A percentile compares a stretch with the other conserved stretches of the same genome.
These are phyloP conservation scores for Salicornia ramosissima DNA, from an alignment of 148 eudicot species.

Conservation along the genomic window DNA sequence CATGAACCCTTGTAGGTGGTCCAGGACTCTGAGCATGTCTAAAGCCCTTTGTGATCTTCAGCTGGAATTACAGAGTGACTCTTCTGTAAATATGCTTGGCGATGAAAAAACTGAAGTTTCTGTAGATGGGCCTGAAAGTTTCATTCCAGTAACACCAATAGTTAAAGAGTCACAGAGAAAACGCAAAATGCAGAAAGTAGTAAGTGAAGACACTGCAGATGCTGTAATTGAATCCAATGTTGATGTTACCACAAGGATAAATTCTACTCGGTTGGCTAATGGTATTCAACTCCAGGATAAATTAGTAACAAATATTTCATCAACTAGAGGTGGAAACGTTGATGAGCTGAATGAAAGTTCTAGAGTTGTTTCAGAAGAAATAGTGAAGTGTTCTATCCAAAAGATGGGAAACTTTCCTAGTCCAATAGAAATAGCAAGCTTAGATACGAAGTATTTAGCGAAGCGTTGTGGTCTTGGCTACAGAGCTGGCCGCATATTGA, in stretches of 20 bases:
- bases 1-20: constrained; percentile 27
- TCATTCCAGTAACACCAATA: constrained; percentile 50
- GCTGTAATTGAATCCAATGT: constrained; percentile 11
- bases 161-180: constrained; percentile 48
- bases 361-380: constrained; percentile 18
- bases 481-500: constrained; percentile 64
- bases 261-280: constrained; percentile 6
- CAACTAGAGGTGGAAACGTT: not conserved
- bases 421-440: constrained; percentile 54
- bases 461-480: constrained; percentile 79
- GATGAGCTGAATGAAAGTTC: constrained; percentile 1
- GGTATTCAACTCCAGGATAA: constrained; percentile 16
- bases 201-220: constrained; percentile 17
- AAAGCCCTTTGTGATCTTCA: constrained; percentile 40
- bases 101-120: constrained; percentile 18
- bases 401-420: constrained; percentile 64
- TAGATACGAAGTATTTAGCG: constrained; percentile 51
- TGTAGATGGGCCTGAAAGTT: constrained; percentile 18
- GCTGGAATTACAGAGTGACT: constrained; percentile 24
- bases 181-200: constrained; percentile 15
- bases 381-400: constrained; percentile 10
- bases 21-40: constrained; percentile 39
- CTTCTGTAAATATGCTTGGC: constrained; percentile 17
- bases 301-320: not conserved
- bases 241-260: constrained; percentile 1